Percentiles rank a stretch among this genome's conserved stretches.
Conservation (phyloP, 2,329 filamentous ascomycete species). For the Fusarium camptoceras region DNA sequence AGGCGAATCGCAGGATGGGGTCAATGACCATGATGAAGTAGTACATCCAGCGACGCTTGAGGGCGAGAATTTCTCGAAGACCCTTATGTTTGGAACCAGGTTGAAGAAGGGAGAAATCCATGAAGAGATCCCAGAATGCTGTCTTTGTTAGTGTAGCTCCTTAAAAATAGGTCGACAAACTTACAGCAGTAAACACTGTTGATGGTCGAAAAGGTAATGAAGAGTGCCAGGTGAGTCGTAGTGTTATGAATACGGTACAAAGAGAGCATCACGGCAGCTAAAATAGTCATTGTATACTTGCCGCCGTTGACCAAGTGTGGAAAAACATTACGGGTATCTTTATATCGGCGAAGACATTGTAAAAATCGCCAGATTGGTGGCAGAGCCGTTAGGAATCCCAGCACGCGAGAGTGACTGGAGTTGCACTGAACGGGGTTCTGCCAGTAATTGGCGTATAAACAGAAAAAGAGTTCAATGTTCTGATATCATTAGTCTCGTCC, state of each 20-base stretch:
- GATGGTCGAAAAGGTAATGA: constrained; percentile 82
- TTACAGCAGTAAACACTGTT: constrained; percentile 85
- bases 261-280: constrained; percentile 81
- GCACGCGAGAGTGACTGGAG: constrained; percentile 81
- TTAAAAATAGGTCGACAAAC: constrained; percentile 45
- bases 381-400: constrained; percentile 86
- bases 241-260: constrained; percentile 81
- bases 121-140: constrained; percentile 92
- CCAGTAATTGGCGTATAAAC: constrained; percentile 87
- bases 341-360: constrained; percentile 91
- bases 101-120: constrained; percentile 96
- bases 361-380: constrained; percentile 91
- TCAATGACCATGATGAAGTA: constrained; percentile 87
- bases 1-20: constrained; percentile 88
- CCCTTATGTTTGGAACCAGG: constrained; percentile 73
- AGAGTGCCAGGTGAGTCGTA: constrained; percentile 71
- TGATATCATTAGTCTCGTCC: constrained; percentile 49
- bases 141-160: constrained; percentile 3
- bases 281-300: constrained; percentile 89
- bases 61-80: constrained; percentile 82
- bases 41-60: constrained; percentile 85
- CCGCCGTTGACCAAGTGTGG: constrained; percentile 93
- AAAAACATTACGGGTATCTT: constrained; percentile 86
- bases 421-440: constrained; percentile 80
- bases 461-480: constrained; percentile 96